Base-by-base conservation (phyloP, 2,329 filamentous ascomycete species). In the Diplodia intermedia region DNA sequence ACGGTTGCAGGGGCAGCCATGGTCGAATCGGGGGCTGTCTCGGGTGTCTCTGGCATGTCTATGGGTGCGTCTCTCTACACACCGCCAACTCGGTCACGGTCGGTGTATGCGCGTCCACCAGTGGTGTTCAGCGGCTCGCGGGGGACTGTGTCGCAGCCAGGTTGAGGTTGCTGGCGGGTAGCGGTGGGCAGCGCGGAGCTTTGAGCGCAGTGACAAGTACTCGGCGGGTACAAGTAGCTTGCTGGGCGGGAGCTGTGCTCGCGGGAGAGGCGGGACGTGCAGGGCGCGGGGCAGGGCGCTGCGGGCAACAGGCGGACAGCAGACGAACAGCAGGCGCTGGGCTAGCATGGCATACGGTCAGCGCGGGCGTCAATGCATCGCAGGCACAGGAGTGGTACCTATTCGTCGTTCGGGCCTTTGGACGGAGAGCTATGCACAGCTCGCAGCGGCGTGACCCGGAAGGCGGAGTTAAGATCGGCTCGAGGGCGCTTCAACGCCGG, bases 1-100 rank as follows among this genome's bases (percentile, higher is more conserved):
- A 66, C 49, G 3, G 60, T 68, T n/a, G 52, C 53, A 61, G 67
- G 53, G 40, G 62, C 67, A 29, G 62, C 67, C 60, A 66, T 68
- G 40, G 33, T 68, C 26, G 60, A 49, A 55, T 43, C 56, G 20
- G 52, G 33, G 12, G 49, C 20, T 18, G 33, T 38, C 29, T 61
- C 49, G 20, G 53, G 49, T 49, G 54, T 54, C 49, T 67, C 66
- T 62, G 47, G 20, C 49, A 61, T 61, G 66, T 29, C 47, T 38
- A 7, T 33, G 47, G 56, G 56, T 62, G 57, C 57, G 57, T 62
- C 57, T 33, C 26, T 62, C 57, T 62, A 50, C 57, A 62, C 57
- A 62, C 57, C 57, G 57, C 57, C 57, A 62, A 26, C 40, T 62
- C 57, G 40, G 26, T 33, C 26, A 36, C 57, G 57, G 40, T 50